Evolutionary conservation across 2,329 filamentous ascomycete genomes (phyloP).

Genomic region (Didymella sp.): DNA sequence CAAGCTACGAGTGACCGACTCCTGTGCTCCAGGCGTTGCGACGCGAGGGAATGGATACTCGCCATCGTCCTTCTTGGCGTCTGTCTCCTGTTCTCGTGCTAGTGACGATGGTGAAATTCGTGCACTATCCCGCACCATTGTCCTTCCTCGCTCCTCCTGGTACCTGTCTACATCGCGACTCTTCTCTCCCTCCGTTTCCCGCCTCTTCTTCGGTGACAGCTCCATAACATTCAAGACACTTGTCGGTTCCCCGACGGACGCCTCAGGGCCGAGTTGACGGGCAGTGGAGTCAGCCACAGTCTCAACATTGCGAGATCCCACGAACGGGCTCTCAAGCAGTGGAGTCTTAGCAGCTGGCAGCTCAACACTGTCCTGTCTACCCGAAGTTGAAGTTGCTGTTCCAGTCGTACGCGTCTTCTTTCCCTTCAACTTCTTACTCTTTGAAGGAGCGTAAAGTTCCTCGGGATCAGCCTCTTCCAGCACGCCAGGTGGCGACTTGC

Average conservation of each 20-base stretch:
- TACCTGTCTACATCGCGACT: background rate
- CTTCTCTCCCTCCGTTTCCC: background rate
- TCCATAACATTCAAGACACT: background rate
- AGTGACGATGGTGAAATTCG: background rate
- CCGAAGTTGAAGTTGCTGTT: background rate
- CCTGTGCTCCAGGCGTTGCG: conserved; percentile 1
- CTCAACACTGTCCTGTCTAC: conserved; percentile 41
- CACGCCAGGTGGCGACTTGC: conserved; percentile 40
- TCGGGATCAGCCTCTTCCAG: conserved; percentile 49
- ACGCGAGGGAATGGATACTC: conserved; percentile 42
- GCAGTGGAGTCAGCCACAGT: conserved; percentile 33
- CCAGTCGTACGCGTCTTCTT: conserved; percentile 49
- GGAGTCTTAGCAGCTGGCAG: conserved; percentile 39
- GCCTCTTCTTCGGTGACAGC: conserved; percentile 11
- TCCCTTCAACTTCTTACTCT: conserved; percentile 55
- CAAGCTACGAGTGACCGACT: background rate
- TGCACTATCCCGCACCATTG: background rate
- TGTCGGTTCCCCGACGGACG: background rate
- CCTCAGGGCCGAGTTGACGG: conserved; percentile 22
- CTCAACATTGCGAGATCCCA: conserved; percentile 46
- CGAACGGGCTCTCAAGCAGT: conserved; percentile 40
- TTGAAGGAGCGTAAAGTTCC: conserved; percentile 47
- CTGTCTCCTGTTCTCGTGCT: background rate
- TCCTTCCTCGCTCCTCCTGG: conserved; percentile 10
- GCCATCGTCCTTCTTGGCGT: conserved; percentile 17